Evolutionary conservation across 1,284 basidiomycete genomes (phyloP), one percentile per base, ranked within the genome.

Genomic region (Ustilago nuda): DNA sequence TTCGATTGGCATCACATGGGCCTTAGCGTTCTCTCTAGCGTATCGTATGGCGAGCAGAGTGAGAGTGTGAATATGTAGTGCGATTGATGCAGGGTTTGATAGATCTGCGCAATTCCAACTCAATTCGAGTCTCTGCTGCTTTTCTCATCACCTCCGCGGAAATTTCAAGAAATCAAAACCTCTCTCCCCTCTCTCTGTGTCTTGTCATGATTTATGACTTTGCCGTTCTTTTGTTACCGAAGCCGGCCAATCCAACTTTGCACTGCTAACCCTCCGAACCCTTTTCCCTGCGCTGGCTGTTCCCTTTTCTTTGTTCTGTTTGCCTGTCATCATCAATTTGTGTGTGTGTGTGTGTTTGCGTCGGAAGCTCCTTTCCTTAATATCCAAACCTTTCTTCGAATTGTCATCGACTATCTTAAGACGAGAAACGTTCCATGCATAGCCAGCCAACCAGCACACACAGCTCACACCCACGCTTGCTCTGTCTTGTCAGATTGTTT

Each of bases 291-390:
- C 23, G 23, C 23, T 27, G 23, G 23, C 23, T 27, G 23, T 27
- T 27, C 23, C 3, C 3, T 27, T 27, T 3, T 27, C 23, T 27
- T 27, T 27, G 23, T 39, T 39, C 37, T 39, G 37, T 17, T 39
- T 39, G 11, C 4, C 37, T 39, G 37, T 39, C 11, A 39, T 11
- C 37, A 17, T 9, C 37, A 17, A 5, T 17, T 39, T 39, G 11
- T 39, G 37, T 39, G 23, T 23, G 23, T 39, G 37, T 39, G 23
- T n/a, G 19, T 19, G 19, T 50, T 50, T 50, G 48, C 48, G 48
- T 19, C 48, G 27, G 48, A 50, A 50, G 48, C 48, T 50, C 8
- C 13, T 30, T 50, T 32, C 48, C 48, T 30, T 50, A 50, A 50
- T 33, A 50, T 27, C 27, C 48, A 50, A 50, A 50, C 48, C 27